Evolutionary conservation across 202 grass and related monocot genomes (phyloP).

Genomic region (Schoenoplectus triqueter): DNA sequence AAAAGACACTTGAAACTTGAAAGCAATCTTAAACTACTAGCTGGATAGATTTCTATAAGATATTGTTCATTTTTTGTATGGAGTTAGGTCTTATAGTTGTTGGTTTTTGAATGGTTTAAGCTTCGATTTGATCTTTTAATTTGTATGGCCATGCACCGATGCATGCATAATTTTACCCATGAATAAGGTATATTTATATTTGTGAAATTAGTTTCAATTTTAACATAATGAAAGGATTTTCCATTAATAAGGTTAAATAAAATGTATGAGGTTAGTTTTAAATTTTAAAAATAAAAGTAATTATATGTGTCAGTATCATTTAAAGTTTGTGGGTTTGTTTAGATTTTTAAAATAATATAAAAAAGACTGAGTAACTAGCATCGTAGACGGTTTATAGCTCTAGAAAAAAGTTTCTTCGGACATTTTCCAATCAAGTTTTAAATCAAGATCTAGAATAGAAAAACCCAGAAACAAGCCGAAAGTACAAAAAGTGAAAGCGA

Average conservation of each 20-base stretch:
- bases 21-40: conserved; percentile 39
- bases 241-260: neutral
- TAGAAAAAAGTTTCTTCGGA: neutral
- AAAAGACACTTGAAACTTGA: conserved; percentile 10
- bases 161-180: neutral
- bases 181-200: no score
- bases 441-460: neutral
- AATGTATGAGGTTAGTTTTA: neutral
- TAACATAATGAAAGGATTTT: no score
- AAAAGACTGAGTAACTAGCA: no score
- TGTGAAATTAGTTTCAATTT: no score
- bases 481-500: neutral
- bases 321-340: no score
- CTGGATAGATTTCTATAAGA: neutral
- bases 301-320: no score
- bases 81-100: conserved; percentile 33
- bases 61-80: neutral
- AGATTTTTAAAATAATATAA: neutral
- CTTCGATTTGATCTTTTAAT: neutral
- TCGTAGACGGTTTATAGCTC: neutral
- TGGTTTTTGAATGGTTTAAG: conserved; percentile 11
- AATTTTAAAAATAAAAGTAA: neutral
- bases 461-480: neutral
- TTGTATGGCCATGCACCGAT: neutral
- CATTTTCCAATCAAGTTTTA: neutral